Conservation (phyloP, 1,284 basidiomycete species). For the Agaricales sp. region DNA sequence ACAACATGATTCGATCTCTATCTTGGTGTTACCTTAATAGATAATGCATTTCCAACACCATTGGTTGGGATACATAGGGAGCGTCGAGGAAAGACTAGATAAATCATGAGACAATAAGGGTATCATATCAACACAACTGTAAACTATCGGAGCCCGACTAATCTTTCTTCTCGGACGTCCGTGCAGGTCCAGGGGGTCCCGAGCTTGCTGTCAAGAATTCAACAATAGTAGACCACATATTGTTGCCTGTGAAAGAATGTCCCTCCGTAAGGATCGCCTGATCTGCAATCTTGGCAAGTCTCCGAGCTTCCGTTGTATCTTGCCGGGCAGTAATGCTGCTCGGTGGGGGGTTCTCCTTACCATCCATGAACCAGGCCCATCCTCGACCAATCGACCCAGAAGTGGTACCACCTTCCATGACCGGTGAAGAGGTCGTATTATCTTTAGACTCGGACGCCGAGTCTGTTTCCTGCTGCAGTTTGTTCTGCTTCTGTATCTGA, state of each 20-base stretch:
- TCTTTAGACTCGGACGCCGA: constrained; percentile 39
- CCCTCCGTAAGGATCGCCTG: constrained; percentile 47
- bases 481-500: constrained; percentile 26
- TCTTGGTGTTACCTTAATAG: background rate
- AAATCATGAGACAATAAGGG: no score
- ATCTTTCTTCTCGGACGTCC: no score
- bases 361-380: constrained; percentile 70
- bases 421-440: constrained; percentile 19
- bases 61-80: no score
- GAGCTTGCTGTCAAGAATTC: background rate
- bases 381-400: constrained; percentile 43
- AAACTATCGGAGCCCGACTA: no score
- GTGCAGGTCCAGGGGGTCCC: background rate
- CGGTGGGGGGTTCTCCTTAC: constrained; percentile 68
- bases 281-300: constrained; percentile 63
- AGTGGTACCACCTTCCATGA: no score
- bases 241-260: constrained; percentile 49
- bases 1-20: background rate
- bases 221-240: constrained; percentile 56
- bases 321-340: constrained; percentile 72
- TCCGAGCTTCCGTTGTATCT: constrained; percentile 66
- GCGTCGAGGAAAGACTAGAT: no score
- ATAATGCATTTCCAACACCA: no score
- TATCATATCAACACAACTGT: no score
- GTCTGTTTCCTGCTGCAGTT: constrained; percentile 14